Percentiles rank a stretch among this genome's conserved stretches.
phyloP scores from a whole-genome alignment of 2,329 filamentous ascomycete species.

The Fusarium illudens region DNA sequence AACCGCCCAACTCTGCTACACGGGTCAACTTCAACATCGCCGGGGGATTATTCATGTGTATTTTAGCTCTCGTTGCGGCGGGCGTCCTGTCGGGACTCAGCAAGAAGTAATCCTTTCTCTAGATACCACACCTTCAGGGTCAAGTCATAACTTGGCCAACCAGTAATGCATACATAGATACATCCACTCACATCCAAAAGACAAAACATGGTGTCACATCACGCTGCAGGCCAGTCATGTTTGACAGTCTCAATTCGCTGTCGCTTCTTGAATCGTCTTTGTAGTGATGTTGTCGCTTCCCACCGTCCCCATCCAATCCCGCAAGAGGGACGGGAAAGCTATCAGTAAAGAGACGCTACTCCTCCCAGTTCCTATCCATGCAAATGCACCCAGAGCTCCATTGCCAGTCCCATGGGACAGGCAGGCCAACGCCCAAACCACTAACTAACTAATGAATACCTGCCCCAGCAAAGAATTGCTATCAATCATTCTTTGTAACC shows the following conservation, averaged over 20 bases:
- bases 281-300: not conserved
- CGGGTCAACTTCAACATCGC: constrained; percentile 45
- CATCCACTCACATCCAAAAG: not conserved
- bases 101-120: not conserved
- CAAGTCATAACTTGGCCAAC: not conserved
- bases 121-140: not conserved
- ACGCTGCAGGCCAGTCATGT: not conserved
- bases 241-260: constrained; percentile 9
- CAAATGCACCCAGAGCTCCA: constrained; percentile 33
- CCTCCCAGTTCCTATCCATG: constrained; percentile 36
- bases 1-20: constrained; percentile 39
- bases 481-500: constrained; percentile 24
- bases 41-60: constrained; percentile 42
- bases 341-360: constrained; percentile 29
- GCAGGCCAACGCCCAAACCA: constrained; percentile 6
- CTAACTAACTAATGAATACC: not conserved
- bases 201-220: not conserved
- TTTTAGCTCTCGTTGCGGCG: constrained; percentile 39
- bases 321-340: not conserved
- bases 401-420: not conserved
- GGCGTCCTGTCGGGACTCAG: constrained; percentile 1
- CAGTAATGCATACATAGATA: not conserved
- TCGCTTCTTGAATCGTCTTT: constrained; percentile 10
- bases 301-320: not conserved
- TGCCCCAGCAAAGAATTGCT: constrained; percentile 21